Conservation (phyloP, 2,329 filamentous ascomycete species). For the Fusarium cicatricum region DNA sequence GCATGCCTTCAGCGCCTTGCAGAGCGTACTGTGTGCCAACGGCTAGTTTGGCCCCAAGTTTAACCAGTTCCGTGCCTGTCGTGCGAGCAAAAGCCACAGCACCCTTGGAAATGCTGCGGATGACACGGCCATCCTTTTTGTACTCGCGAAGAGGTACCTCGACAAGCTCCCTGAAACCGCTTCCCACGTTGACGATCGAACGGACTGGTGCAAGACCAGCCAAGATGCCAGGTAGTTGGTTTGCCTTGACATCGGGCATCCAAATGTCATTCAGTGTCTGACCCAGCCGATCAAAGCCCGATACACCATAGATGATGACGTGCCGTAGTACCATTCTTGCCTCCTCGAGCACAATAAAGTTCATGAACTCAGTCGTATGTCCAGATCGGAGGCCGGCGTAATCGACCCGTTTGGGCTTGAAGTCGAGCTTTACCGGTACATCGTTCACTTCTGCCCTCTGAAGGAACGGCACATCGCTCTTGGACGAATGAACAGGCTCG, state of each 20-base stretch:
- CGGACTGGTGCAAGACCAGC: constrained; percentile 90
- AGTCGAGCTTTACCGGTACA: constrained; percentile 85
- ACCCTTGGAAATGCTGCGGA: constrained; percentile 92
- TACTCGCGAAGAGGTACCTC: constrained; percentile 93
- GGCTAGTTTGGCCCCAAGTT: constrained; percentile 91
- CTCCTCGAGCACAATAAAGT: constrained; percentile 92
- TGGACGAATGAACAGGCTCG: constrained; percentile 61
- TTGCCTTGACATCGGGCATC: constrained; percentile 90
- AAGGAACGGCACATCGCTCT: constrained; percentile 82
- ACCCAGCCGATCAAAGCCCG: constrained; percentile 89
- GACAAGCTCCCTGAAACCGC: constrained; percentile 84
- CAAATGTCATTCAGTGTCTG: constrained; percentile 94
- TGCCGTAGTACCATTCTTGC: constrained; percentile 86
- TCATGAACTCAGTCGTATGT: constrained; percentile 98
- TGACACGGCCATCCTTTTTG: constrained; percentile 88
- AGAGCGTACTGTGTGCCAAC: constrained; percentile 95
- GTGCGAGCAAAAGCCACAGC: constrained; percentile 90
- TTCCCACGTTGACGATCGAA: constrained; percentile 89
- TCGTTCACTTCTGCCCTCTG: constrained; percentile 89
- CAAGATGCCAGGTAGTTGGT: constrained; percentile 88
- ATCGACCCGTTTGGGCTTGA: constrained; percentile 98
- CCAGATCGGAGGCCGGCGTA: constrained; percentile 92
- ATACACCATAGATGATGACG: constrained; percentile 90
- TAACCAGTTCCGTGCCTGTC: constrained; percentile 93
- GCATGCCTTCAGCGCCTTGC: constrained; percentile 84